These are phyloP conservation scores for Hanseniaspora sp. DNA, from an alignment of 1,139 yeast species.

Conservation along the genomic window DNA sequence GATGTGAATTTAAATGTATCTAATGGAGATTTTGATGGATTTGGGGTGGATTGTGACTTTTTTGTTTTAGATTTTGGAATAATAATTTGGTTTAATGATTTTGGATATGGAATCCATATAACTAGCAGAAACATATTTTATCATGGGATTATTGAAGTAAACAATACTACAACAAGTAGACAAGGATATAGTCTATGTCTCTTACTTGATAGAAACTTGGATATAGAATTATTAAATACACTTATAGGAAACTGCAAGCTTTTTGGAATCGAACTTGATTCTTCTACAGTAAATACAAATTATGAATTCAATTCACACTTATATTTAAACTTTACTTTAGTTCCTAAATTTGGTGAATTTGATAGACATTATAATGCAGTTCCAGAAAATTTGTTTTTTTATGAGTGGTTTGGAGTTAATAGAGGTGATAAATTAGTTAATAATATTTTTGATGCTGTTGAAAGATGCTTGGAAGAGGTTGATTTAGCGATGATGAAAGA, in stretches of 20 bases:
- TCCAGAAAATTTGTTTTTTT: constrained; percentile 31
- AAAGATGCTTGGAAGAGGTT: constrained; percentile 25
- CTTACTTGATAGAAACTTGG: constrained; percentile 25
- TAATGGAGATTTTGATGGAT: constrained; percentile 17
- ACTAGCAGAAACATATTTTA: constrained; percentile 29
- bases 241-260: constrained; percentile 4
- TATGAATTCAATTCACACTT: neutral
- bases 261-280: constrained; percentile 7
- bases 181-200: constrained; percentile 26
- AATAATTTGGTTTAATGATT: constrained; percentile 31
- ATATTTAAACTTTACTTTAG: constrained; percentile 20
- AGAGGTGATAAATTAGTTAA: constrained; percentile 32
- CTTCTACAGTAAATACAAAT: neutral
- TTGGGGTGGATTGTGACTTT: constrained; percentile 26
- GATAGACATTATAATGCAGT: constrained; percentile 31
- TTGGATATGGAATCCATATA: constrained; percentile 30
- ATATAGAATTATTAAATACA: constrained; percentile 19
- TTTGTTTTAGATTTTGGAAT: constrained; percentile 31
- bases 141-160: constrained; percentile 26
- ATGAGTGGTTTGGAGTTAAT: constrained; percentile 32
- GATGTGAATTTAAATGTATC: constrained; percentile 15
- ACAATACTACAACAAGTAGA: constrained; percentile 18
- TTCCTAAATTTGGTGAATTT: constrained; percentile 30
- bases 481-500: constrained; percentile 12
- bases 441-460: constrained; percentile 27